Base-by-base conservation (phyloP, 495 filamentous ascomycete genomes). In the Evansstolkia leycettana region DNA sequence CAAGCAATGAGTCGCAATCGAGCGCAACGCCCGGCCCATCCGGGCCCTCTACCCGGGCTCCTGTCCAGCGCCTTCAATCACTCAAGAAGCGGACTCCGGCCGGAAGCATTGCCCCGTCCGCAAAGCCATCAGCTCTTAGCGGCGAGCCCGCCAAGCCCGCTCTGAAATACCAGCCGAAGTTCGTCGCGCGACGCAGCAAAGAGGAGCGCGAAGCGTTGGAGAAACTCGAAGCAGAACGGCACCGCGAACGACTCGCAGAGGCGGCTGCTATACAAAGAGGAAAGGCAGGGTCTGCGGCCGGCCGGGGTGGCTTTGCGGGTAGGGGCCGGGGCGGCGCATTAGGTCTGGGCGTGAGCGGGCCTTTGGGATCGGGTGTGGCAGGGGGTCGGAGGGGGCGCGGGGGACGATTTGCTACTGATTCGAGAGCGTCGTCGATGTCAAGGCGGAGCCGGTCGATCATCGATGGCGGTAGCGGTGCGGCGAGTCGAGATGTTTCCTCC, bases 171-270 rank as follows among this genome's bases (percentile, higher is more conserved):
- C 54, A 64, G 40, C 69, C 69, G 3, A 65, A 61, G 28, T 52
- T 56, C 0, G 54, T 61, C 3, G 46, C 44, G 3, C 69, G 69
- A 7, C 67, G 67, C 30, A 68, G 60, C 42, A 66, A 72, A 41
- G 65, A 69, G 37, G 70, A 72, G 42, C 64, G 69, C 38, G 67
- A 72, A 20, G 62, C 58, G 9, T 55, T 64, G 0, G 61, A 67
- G 47, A 58, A 57, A 31, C 50, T 61, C 13, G 70, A 74, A 40
- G 57, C 58, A 23, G 54, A 68, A 39, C 51, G 67, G 11, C 33
- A 60, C 24, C 64, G 58, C 23, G 64, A 64, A 39, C 55, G 66
- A 27, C 35, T 70, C 33, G 51, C 50, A 31, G 65, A 67, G 37
- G 62, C 57, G 9, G 62, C 62, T 26, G 57, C 49, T 5, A 65